phyloP scores from a whole-genome alignment of 768 basidiomycete species.

The Mycena alexandri region DNA sequence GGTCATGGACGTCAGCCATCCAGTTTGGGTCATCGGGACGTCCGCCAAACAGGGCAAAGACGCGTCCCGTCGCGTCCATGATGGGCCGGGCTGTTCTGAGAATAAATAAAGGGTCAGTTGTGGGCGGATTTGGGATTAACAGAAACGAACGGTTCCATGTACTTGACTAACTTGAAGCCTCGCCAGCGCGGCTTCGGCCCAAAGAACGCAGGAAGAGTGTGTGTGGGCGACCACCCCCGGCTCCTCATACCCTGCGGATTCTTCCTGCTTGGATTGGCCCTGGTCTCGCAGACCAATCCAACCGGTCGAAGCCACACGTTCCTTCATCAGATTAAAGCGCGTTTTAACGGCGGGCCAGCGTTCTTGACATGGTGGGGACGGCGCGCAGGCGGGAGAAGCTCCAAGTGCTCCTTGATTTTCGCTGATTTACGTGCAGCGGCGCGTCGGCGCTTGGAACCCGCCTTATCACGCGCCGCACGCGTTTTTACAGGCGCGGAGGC shows the following conservation, averaged over 20 bases:
- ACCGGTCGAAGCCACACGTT: not conserved
- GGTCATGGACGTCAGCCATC: conserved; percentile 4
- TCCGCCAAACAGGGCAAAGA: not conserved
- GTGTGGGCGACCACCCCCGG: not conserved
- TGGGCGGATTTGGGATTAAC: no score
- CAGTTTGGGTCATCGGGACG: not conserved
- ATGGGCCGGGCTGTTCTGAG: not conserved
- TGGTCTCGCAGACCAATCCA: not conserved
- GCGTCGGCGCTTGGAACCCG: no score
- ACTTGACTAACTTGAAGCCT: not conserved
- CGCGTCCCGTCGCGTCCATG: not conserved
- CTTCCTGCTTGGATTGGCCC: not conserved
- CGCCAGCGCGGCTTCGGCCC: not conserved
- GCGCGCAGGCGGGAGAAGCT: not conserved
- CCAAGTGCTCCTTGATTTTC: no score
- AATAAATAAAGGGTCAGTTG: not conserved
- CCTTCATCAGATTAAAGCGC: not conserved
- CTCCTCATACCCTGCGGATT: not conserved
- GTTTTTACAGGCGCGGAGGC: no score
- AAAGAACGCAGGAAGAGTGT: not conserved
- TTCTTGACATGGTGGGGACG: not conserved
- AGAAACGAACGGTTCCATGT: not conserved
- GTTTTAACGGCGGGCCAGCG: not conserved
- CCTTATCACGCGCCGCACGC: no score
- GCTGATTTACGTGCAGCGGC: no score